Conservation (phyloP, 495 filamentous ascomycete species). For the Aspergillus panamensis region DNA sequence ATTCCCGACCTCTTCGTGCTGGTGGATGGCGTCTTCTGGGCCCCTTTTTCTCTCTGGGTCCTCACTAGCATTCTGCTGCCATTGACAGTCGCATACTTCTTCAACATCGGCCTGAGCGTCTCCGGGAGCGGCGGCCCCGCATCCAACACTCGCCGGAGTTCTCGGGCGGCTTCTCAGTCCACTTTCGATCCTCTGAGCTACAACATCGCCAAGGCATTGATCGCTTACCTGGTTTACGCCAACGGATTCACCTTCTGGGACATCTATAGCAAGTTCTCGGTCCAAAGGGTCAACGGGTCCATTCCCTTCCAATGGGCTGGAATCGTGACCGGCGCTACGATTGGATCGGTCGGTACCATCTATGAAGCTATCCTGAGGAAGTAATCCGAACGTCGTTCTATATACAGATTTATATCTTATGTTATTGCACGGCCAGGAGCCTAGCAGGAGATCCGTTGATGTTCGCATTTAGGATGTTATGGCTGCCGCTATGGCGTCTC, state of each 20-base stretch:
- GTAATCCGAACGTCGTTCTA: constrained; percentile 31
- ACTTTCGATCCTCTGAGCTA: constrained; percentile 82
- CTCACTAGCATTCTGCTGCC: constrained; percentile 69
- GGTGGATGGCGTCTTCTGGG: constrained; percentile 79
- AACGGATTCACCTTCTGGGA: constrained; percentile 65
- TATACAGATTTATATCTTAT: constrained; percentile 16
- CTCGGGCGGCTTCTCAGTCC: constrained; percentile 38
- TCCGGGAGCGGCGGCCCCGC: constrained; percentile 28
- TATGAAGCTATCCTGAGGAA: constrained; percentile 84
- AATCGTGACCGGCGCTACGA: constrained; percentile 65
- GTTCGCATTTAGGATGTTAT: neutral
- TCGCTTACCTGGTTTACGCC: constrained; percentile 74
- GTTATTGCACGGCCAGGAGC: neutral
- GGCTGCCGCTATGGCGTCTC: neutral
- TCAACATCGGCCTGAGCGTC: constrained; percentile 68
- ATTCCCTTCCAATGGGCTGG: constrained; percentile 70
- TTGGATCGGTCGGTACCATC: constrained; percentile 65
- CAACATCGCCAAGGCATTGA: constrained; percentile 77
- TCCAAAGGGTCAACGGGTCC: constrained; percentile 59
- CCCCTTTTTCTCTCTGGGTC: constrained; percentile 71
- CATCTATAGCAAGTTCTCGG: constrained; percentile 51
- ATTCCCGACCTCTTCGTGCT: constrained; percentile 80
- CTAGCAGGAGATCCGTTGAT: neutral
- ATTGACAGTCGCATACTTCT: constrained; percentile 70
- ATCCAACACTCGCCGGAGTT: constrained; percentile 20